Evolutionary conservation across 495 filamentous ascomycete genomes (phyloP).

Genomic region (Pyrenula aspistea): DNA sequence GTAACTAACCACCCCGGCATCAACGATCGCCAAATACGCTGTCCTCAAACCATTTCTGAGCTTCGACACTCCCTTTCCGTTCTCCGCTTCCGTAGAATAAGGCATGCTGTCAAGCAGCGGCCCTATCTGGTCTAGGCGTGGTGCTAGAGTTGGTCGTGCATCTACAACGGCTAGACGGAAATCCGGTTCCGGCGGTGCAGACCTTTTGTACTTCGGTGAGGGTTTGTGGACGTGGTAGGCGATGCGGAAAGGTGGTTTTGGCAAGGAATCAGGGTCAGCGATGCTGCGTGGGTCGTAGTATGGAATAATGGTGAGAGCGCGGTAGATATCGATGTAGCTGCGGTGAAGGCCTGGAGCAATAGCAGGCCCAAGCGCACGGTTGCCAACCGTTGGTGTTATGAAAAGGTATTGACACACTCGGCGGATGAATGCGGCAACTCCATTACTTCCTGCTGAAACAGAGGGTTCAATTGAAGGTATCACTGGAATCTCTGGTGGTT

Average conservation of each 20-base stretch:
- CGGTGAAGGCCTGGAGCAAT: constrained; percentile 68
- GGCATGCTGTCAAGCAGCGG: constrained; percentile 58
- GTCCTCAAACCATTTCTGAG: constrained; percentile 77
- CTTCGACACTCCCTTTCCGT: constrained; percentile 25
- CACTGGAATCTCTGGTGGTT: constrained; percentile 3
- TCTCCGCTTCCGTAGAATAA: constrained; percentile 36
- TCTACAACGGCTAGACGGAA: constrained; percentile 73
- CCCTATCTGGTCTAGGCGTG: constrained; percentile 57
- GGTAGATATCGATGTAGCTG: constrained; percentile 68
- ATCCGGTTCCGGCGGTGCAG: constrained; percentile 61
- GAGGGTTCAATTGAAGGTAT: background rate
- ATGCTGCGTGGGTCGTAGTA: constrained; percentile 46
- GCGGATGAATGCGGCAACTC: constrained; percentile 21
- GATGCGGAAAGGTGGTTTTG: constrained; percentile 48
- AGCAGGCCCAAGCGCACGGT: constrained; percentile 46
- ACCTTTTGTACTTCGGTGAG: constrained; percentile 57
- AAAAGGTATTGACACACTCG: constrained; percentile 24
- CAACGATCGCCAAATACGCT: constrained; percentile 77
- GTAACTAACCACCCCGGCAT: constrained; percentile 82
- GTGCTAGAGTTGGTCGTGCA: constrained; percentile 54
- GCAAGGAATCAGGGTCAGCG: constrained; percentile 7
- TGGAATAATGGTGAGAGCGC: constrained; percentile 61
- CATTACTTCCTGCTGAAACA: constrained; percentile 6
- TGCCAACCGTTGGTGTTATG: background rate
- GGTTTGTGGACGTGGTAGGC: constrained; percentile 75